Conservation (phyloP, 164 flowering plant genomes). For the Chimonanthus salicifolius region DNA sequence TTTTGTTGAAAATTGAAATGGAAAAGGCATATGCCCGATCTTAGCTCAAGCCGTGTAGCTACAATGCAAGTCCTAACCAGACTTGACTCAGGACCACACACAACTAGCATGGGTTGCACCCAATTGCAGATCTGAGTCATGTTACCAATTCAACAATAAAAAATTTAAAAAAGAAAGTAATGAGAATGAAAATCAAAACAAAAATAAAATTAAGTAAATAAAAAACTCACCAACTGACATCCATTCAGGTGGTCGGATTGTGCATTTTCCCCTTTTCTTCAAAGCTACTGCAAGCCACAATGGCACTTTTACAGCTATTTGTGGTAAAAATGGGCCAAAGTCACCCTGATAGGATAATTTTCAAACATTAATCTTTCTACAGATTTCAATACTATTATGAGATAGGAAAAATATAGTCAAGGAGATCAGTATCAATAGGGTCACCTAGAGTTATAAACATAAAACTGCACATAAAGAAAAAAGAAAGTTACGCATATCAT, state of each 20-base stretch:
- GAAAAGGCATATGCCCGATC: no score
- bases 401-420: not conserved
- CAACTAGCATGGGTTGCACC: no score
- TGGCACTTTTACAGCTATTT: slow-evolving; percentile 63
- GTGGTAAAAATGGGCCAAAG: slow-evolving; percentile 82
- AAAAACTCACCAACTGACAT: slow-evolving; percentile 71
- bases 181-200: no score
- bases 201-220: not conserved
- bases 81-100: no score
- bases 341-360: slow-evolving; percentile 46
- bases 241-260: slow-evolving; percentile 78
- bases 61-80: no score
- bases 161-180: no score
- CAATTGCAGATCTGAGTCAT: no score
- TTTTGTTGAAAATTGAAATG: no score
- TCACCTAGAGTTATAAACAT: no score
- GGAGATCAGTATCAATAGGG: not conserved
- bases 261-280: slow-evolving; percentile 90
- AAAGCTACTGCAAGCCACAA: slow-evolving; percentile 82
- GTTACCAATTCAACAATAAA: no score
- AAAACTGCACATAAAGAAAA: not conserved
- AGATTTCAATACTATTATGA: not conserved
- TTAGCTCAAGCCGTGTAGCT: no score
- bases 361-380: not conserved
- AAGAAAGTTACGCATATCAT: slow-evolving; percentile 24